These are phyloP conservation scores for Puccinia triticina DNA, from an alignment of 1,284 basidiomycete species.

Conservation along the genomic window DNA sequence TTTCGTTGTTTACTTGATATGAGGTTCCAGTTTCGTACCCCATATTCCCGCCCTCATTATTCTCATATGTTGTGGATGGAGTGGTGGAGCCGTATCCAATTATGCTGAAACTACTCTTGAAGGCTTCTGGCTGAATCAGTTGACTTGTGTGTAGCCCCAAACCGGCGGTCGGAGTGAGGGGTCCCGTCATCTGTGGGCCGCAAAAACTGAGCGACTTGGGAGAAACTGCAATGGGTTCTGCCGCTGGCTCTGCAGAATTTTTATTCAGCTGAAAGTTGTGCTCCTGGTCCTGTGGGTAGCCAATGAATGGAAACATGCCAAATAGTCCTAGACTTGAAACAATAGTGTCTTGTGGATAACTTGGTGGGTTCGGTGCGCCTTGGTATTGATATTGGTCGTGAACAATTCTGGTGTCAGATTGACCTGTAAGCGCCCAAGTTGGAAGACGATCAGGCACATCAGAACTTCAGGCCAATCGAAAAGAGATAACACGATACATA, in stretches of 20 bases:
- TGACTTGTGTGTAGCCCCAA: neutral
- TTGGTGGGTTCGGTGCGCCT: neutral
- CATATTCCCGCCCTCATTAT: neutral
- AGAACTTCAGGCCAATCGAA: neutral
- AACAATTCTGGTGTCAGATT: neutral
- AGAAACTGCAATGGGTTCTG: neutral
- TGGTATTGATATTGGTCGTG: neutral
- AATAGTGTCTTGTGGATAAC: neutral
- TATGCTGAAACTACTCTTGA: neutral
- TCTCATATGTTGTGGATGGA: neutral
- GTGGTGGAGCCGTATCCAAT: neutral
- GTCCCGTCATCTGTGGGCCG: neutral
- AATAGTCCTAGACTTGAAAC: neutral
- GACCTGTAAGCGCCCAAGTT: slow-evolving; percentile 6
- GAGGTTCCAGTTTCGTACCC: neutral
- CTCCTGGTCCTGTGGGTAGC: neutral
- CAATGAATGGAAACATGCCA: slow-evolving; percentile 2
- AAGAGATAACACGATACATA: neutral
- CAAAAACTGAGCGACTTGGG: slow-evolving; percentile 19
- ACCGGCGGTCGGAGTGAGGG: neutral
- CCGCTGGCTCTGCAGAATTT: neutral
- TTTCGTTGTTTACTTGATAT: slow-evolving; percentile 16
- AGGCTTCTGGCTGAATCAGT: too few relatives aligned
- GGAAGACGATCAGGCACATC: neutral
- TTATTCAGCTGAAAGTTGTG: neutral